Conservation (phyloP, 2,329 filamentous ascomycete species). For the Elsinoe batatas region DNA sequence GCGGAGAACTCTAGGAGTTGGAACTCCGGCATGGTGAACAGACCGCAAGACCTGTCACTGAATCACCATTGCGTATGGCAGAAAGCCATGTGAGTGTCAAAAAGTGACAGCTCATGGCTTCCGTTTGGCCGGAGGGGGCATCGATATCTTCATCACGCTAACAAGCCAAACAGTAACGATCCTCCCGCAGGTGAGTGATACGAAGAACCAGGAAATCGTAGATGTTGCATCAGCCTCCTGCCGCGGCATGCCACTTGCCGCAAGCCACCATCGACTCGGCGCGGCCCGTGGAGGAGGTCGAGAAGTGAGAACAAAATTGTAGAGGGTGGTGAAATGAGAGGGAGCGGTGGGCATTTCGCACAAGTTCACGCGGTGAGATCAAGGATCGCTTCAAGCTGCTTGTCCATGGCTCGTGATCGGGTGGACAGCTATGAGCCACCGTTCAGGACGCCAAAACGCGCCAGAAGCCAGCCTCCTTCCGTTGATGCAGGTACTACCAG, state of each 20-base stretch:
- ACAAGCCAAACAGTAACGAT: neutral
- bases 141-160: neutral
- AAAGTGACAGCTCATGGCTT: slow-evolving; percentile 4
- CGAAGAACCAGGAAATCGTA: slow-evolving; percentile 4
- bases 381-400: slow-evolving; percentile 11
- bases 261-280: slow-evolving; percentile 3
- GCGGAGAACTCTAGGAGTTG: neutral
- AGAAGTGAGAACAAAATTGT: neutral
- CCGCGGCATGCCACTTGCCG: neutral
- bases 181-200: neutral
- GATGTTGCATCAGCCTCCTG: neutral
- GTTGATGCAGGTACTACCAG: slow-evolving; percentile 10
- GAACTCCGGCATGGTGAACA: too few species aligned
- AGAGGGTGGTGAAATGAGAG: slow-evolving; percentile 1
- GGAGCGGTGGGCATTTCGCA: slow-evolving; percentile 3
- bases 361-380: neutral
- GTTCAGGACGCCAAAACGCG: neutral
- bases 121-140: neutral
- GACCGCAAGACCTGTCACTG: neutral
- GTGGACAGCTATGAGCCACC: slow-evolving; percentile 8
- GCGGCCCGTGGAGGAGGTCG: neutral
- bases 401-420: slow-evolving; percentile 7
- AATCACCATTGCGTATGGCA: neutral
- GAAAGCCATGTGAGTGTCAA: neutral
- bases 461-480: slow-evolving; percentile 11